These are phyloP conservation scores for Eutrema yunnanense DNA, from an alignment of 345 rosid genomes.

Conservation along the genomic window DNA sequence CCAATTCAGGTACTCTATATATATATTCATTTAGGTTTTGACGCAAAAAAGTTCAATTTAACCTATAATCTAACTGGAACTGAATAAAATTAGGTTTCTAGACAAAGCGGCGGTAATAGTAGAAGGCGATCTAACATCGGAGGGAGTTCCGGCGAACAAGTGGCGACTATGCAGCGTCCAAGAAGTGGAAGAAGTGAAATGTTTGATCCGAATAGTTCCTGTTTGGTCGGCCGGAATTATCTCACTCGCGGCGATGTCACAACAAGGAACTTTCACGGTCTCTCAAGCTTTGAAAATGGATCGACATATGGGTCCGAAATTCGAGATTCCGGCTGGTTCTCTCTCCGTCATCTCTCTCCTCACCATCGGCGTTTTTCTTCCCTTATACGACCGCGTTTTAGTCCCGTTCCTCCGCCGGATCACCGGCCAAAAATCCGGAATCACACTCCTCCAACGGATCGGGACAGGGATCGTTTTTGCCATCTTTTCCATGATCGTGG, in stretches of 20 bases:
- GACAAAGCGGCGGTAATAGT: conserved; percentile 59
- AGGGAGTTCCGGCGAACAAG: conserved; percentile 34
- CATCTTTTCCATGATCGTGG: conserved; percentile 58
- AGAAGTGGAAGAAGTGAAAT: conserved; percentile 67
- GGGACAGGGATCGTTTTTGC: conserved; percentile 74
- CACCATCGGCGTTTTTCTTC: conserved; percentile 43
- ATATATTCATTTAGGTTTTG: background rate
- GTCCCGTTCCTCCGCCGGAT: conserved; percentile 42
- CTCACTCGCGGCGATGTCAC: conserved; percentile 60
- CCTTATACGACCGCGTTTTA: conserved; percentile 62
- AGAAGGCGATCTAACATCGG: conserved; percentile 43
- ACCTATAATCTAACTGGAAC: background rate
- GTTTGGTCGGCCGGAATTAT: conserved; percentile 62
- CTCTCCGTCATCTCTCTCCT: conserved; percentile 76
- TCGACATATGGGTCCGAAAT: conserved; percentile 49
- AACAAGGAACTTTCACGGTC: conserved; percentile 71
- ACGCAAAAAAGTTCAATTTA: background rate
- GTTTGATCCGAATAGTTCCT: conserved; percentile 45
- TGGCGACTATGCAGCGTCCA: conserved; percentile 64
- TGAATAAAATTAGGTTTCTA: conserved; percentile 37
- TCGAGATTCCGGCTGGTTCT: conserved; percentile 74
- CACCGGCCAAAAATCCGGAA: conserved; percentile 78
- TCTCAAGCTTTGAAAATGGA: conserved; percentile 82
- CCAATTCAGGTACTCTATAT: conserved; percentile 46
- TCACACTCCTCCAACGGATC: conserved; percentile 71